phyloP scores from a whole-genome alignment of 1,284 basidiomycete genomes.

The Trichosporon sp. region DNA sequence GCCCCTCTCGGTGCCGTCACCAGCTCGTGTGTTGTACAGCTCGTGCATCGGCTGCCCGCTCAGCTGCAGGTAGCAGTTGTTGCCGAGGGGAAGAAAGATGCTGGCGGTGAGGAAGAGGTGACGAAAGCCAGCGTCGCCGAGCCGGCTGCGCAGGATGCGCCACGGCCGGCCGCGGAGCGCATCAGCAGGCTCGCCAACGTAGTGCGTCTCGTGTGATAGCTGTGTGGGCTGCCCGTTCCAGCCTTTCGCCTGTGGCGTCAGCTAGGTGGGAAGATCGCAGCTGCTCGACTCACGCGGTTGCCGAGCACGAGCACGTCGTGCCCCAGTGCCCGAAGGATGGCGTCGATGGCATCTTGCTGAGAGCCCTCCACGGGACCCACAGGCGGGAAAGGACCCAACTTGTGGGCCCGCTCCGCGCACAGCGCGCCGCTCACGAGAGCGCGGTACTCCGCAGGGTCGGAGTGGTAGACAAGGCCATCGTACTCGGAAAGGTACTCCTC shows the following conservation, averaged over 20 bases:
- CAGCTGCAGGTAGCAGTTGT: constrained; percentile 53
- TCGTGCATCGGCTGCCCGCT: constrained; percentile 49
- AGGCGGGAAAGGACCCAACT: not conserved
- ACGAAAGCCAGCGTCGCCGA: constrained; percentile 49
- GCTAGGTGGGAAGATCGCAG: not conserved
- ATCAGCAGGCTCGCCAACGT: constrained; percentile 24
- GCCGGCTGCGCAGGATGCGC: constrained; percentile 36
- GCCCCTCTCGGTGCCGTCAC: not conserved
- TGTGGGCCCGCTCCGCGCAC: constrained; percentile 18
- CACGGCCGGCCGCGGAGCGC: constrained; percentile 25
- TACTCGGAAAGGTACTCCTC: constrained; percentile 13
- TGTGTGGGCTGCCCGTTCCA: not conserved
- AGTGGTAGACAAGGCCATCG: constrained; percentile 13
- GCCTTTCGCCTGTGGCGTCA: not conserved
- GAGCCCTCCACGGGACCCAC: not conserved
- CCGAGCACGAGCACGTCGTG: constrained; percentile 26
- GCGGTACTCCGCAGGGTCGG: constrained; percentile 27
- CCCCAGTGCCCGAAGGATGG: constrained; percentile 28
- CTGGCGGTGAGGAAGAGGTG: constrained; percentile 50
- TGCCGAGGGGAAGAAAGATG: constrained; percentile 49
- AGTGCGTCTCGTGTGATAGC: not conserved
- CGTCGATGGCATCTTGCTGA: constrained; percentile 34
- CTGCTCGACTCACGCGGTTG: constrained; percentile 21
- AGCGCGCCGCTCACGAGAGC: constrained; percentile 23
- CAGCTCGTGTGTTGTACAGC: constrained; percentile 17